Percentiles rank a stretch among this genome's conserved stretches.
These are phyloP conservation scores for Pseudocercospora pini-densiflorae DNA, from an alignment of 2,329 filamentous ascomycete species.

Conservation along the genomic window DNA sequence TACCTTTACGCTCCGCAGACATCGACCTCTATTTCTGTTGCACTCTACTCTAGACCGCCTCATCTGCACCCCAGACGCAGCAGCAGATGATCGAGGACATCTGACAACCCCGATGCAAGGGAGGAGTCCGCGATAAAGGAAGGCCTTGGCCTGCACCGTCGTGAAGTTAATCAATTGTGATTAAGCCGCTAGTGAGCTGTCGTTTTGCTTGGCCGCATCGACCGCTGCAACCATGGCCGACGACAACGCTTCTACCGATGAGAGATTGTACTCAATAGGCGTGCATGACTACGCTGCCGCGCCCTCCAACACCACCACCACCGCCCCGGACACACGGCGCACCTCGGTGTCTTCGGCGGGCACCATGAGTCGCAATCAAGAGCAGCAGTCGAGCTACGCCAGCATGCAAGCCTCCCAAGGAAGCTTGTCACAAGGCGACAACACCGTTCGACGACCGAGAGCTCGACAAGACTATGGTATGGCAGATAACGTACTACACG, in stretches of 20 bases:
- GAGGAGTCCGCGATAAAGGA: not conserved
- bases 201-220: constrained; percentile 18
- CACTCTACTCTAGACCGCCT: no score
- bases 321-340: constrained; percentile 28
- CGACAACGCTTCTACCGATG: constrained; percentile 18
- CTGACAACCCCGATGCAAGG: not conserved
- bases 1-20: not conserved
- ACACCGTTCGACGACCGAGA: constrained; percentile 26
- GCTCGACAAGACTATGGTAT: constrained; percentile 38
- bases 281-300: constrained; percentile 26
- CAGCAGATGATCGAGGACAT: not conserved
- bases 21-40: not conserved
- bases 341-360: constrained; percentile 30
- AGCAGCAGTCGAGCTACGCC: constrained; percentile 24
- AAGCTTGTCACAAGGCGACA: constrained; percentile 29
- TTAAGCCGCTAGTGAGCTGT: constrained; percentile 14
- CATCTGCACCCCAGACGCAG: not conserved
- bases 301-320: constrained; percentile 16
- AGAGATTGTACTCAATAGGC: constrained; percentile 12
- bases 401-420: constrained; percentile 36
- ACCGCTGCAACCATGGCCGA: constrained; percentile 22
- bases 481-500: not conserved
- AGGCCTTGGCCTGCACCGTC: not conserved
- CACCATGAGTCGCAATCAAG: constrained; percentile 27
- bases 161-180: constrained; percentile 18